phyloP scores from a whole-genome alignment of 148 eudicot genomes.

The Vaccinium darrowii region DNA sequence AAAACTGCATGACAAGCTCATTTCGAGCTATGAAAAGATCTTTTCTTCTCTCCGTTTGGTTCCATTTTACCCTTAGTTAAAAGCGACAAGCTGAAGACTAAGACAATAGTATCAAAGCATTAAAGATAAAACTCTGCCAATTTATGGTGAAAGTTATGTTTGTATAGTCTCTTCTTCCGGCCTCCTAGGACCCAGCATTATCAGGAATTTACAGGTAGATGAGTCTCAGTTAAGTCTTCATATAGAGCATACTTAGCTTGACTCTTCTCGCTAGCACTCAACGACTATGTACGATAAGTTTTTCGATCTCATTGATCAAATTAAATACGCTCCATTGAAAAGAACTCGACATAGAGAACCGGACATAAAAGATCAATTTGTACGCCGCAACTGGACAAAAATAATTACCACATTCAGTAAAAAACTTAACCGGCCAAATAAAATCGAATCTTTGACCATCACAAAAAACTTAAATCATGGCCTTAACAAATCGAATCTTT shows the following conservation, averaged over 20 bases:
- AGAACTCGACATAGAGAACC: neutral
- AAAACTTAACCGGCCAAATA: neutral
- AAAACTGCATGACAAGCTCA: slow-evolving; percentile 1
- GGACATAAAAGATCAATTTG: neutral
- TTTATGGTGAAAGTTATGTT: neutral
- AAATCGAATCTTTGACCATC: too few species aligned
- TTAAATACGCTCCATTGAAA: neutral
- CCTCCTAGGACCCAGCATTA: neutral
- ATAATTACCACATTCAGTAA: neutral
- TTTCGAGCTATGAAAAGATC: neutral
- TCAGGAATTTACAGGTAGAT: neutral
- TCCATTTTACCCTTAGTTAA: neutral
- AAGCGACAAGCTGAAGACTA: neutral
- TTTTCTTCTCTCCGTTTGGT: neutral
- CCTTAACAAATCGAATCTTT: neutral
- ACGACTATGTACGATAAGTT: neutral
- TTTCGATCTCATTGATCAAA: neutral
- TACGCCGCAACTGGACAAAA: neutral
- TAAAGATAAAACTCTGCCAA: neutral
- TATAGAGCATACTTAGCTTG: neutral
- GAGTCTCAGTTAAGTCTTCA: too few species aligned
- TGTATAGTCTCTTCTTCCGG: neutral
- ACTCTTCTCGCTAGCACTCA: neutral
- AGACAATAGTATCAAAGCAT: neutral
- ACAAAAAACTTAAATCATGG: neutral